Evolutionary conservation across 139 green algal genomes (phyloP).

Genomic region (Chlamydomonas schloesseri): DNA sequence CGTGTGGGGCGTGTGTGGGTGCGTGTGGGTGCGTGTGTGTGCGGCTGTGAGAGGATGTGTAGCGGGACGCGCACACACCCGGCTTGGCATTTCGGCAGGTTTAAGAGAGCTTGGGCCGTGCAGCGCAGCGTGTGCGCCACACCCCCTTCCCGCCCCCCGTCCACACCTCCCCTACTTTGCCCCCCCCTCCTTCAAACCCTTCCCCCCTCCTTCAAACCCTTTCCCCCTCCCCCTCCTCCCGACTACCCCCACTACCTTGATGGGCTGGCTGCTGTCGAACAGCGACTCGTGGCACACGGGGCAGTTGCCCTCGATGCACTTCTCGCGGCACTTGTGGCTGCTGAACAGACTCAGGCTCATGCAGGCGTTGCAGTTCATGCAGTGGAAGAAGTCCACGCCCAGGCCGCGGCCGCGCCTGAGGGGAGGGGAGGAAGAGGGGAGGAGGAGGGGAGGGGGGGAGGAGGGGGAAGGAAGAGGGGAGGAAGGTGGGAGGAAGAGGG

Average conservation of each 20-base stretch:
- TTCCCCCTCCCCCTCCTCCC: no score
- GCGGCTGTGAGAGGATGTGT: no score
- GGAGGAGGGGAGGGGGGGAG: not conserved
- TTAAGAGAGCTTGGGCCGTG: no score
- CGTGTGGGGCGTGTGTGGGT: not conserved
- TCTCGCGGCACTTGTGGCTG: constrained; percentile 92
- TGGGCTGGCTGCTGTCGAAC: constrained; percentile 87
- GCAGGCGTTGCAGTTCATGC: constrained; percentile 99
- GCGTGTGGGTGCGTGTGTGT: no score
- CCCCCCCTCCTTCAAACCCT: no score
- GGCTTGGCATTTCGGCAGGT: no score
- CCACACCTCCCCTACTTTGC: no score
- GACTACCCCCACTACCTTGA: constrained; percentile 65
- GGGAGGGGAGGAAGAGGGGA: no score
- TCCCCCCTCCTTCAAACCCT: no score
- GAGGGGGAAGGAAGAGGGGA: not conserved
- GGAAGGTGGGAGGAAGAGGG: not conserved
- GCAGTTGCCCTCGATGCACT: constrained; percentile 88
- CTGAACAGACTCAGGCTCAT: constrained; percentile 92
- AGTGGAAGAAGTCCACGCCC: constrained; percentile 97
- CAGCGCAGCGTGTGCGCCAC: no score
- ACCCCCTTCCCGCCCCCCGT: no score
- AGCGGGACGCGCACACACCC: no score
- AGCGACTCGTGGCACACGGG: constrained; percentile 97
- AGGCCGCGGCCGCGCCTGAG: constrained; percentile 69